A percentile compares a stretch with the other conserved stretches of the same genome.
These are phyloP conservation scores for Verticillium klebahnii DNA, from an alignment of 2,329 filamentous ascomycete genomes.

Conservation along the genomic window DNA sequence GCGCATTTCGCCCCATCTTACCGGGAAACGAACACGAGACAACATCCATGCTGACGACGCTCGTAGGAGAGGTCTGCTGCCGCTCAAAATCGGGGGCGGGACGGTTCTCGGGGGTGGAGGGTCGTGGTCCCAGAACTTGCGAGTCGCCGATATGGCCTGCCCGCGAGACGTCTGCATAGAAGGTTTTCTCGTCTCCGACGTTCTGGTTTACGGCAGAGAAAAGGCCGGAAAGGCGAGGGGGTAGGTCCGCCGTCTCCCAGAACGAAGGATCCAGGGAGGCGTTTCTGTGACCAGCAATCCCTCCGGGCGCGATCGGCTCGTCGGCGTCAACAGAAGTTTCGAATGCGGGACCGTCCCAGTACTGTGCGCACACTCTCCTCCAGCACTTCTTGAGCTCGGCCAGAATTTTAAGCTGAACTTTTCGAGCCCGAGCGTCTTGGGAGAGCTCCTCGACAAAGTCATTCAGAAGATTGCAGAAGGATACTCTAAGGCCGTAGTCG, in stretches of 20 bases:
- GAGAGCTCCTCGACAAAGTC: conserved; percentile 53
- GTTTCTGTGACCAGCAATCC: conserved; percentile 59
- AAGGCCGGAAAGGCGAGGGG: conserved; percentile 39
- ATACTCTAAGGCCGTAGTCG: conserved; percentile 66
- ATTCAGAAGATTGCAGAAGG: conserved; percentile 81
- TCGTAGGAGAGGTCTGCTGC: conserved; percentile 47
- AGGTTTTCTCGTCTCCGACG: conserved; percentile 23
- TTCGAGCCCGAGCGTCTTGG: conserved; percentile 36
- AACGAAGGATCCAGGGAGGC: conserved; percentile 49
- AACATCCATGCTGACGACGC: conserved; percentile 55
- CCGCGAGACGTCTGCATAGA: conserved; percentile 41
- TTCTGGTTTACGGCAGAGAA: conserved; percentile 23
- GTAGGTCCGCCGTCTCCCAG: conserved; percentile 42
- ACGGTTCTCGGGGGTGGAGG: conserved; percentile 40
- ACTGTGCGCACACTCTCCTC: conserved; percentile 83
- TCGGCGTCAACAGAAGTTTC: conserved; percentile 57
- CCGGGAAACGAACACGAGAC: conserved; percentile 61
- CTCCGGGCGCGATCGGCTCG: conserved; percentile 69
- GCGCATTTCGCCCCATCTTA: conserved; percentile 38
- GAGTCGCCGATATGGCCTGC: conserved; percentile 43
- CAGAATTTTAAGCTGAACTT: conserved; percentile 74
- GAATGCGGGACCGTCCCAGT: conserved; percentile 76
- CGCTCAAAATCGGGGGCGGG: conserved; percentile 21
- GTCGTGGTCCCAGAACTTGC: conserved; percentile 37
- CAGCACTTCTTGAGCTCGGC: conserved; percentile 96